phyloP scores from a whole-genome alignment of 352 stramenopile species.

The Pythium plurisporium region DNA sequence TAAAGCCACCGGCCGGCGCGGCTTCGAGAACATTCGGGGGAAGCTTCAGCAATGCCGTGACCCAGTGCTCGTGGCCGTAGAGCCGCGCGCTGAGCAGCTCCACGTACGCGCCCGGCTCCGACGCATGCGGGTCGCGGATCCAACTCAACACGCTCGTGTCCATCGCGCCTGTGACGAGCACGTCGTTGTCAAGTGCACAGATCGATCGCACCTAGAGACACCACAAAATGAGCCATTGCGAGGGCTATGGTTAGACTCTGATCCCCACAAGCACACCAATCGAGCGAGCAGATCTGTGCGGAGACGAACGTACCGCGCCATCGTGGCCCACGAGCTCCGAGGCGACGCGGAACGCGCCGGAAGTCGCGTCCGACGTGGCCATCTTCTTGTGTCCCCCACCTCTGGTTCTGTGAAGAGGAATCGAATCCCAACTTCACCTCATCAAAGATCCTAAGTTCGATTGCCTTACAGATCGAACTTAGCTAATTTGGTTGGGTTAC shows the following conservation, averaged over 20 bases:
- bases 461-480: too few species aligned
- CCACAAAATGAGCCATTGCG: not conserved
- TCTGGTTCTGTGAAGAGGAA: too few species aligned
- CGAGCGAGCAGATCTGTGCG: not conserved
- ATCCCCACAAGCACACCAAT: not conserved
- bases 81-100: slow-evolving; percentile 49
- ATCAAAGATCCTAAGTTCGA: too few species aligned
- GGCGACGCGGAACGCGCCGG: slow-evolving; percentile 21
- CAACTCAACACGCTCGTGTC: slow-evolving; percentile 60
- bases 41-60: slow-evolving; percentile 55
- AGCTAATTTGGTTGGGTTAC: too few species aligned
- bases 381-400: too few species aligned
- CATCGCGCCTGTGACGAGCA: slow-evolving; percentile 74
- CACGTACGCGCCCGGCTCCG: slow-evolving; percentile 23
- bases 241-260: not conserved
- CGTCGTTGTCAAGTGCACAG: slow-evolving; percentile 35
- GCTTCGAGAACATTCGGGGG: slow-evolving; percentile 21
- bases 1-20: slow-evolving; percentile 44
- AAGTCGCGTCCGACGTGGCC: not conserved
- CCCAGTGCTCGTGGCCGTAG: slow-evolving; percentile 82
- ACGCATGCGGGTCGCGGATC: slow-evolving; percentile 29
- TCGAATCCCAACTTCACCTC: too few species aligned
- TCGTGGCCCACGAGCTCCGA: slow-evolving; percentile 70
- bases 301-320: slow-evolving; percentile 47
- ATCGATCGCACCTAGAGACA: slow-evolving; percentile 56